Evolutionary conservation across 495 filamentous ascomycete genomes (phyloP).

Genomic region (Neurospora discreta): DNA sequence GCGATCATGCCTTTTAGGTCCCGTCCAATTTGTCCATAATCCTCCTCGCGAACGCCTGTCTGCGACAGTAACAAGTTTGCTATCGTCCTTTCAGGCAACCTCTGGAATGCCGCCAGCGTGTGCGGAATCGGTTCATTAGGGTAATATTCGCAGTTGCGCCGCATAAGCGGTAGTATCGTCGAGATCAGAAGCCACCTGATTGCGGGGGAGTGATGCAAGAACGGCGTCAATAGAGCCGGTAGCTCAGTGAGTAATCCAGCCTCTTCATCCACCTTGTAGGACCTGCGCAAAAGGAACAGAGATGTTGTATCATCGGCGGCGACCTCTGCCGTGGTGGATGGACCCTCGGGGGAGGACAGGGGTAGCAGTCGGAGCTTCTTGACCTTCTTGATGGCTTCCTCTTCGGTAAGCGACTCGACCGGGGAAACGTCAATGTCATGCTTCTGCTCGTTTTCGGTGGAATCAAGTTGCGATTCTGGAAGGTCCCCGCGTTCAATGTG

Average conservation of each 20-base stretch:
- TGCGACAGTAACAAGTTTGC: slow-evolving; percentile 60
- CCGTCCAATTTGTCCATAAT: slow-evolving; percentile 43
- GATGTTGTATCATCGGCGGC: slow-evolving; percentile 46
- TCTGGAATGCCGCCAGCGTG: slow-evolving; percentile 50
- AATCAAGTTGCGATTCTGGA: slow-evolving; percentile 7
- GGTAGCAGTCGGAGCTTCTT: slow-evolving; percentile 59
- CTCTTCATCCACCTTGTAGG: slow-evolving; percentile 65
- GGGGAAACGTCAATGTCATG: slow-evolving; percentile 43
- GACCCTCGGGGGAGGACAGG: slow-evolving; percentile 38
- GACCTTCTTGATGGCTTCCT: slow-evolving; percentile 56
- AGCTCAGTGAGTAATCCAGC: slow-evolving; percentile 66
- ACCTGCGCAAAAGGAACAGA: slow-evolving; percentile 64
- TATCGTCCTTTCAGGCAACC: slow-evolving; percentile 49
- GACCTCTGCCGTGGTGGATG: slow-evolving; percentile 10
- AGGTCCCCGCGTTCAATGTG: slow-evolving; percentile 38
- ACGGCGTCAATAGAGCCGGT: slow-evolving; percentile 60
- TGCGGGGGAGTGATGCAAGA: slow-evolving; percentile 53
- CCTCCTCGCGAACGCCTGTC: slow-evolving; percentile 32
- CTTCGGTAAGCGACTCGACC: slow-evolving; percentile 50
- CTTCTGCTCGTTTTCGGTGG: slow-evolving; percentile 1
- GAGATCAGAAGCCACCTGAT: slow-evolving; percentile 71
- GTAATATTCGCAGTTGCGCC: slow-evolving; percentile 80
- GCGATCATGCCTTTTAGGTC: slow-evolving; percentile 68
- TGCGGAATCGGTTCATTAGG: slow-evolving; percentile 42
- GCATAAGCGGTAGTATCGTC: slow-evolving; percentile 62